These are phyloP conservation scores for Physcia stellaris DNA, from an alignment of 495 filamentous ascomycete species.

Conservation along the genomic window DNA sequence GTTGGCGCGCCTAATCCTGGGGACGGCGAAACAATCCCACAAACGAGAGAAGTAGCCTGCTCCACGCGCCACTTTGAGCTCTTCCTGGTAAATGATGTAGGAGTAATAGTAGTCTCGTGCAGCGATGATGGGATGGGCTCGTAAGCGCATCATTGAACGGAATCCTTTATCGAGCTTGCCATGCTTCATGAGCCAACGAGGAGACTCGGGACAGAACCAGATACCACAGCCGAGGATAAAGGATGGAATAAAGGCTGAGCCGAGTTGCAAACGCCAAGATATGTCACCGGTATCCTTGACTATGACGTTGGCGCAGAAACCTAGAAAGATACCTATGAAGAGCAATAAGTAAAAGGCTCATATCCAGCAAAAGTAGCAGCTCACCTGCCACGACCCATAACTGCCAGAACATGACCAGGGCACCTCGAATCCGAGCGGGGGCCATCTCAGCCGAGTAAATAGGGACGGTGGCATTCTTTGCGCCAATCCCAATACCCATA, in stretches of 20 bases:
- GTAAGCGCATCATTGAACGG: conserved; percentile 1
- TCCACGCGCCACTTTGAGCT: conserved; percentile 2
- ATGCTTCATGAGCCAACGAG: conserved; percentile 42
- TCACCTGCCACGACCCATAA: conserved; percentile 20
- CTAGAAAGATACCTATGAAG: neutral
- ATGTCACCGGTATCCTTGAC: conserved; percentile 24
- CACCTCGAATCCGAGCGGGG: conserved; percentile 32
- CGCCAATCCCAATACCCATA: conserved; percentile 45
- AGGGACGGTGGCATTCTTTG: conserved; percentile 43
- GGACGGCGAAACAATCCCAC: conserved; percentile 30
- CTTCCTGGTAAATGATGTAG: conserved; percentile 9
- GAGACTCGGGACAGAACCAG: conserved; percentile 40
- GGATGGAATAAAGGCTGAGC: conserved; percentile 37
- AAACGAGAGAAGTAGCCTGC: conserved; percentile 1
- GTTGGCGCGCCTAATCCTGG: conserved; percentile 40
- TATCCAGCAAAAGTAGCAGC: no score
- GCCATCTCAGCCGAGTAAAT: conserved; percentile 44
- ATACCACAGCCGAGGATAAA: conserved; percentile 34
- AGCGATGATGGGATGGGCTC: conserved; percentile 19
- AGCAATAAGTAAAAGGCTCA: neutral
- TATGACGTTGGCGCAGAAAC: conserved; percentile 4
- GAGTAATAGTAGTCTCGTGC: conserved; percentile 26
- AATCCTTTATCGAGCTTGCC: conserved; percentile 18
- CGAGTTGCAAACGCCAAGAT: conserved; percentile 43
- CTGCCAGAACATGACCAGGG: conserved; percentile 50